phyloP scores from a whole-genome alignment of 2,329 filamentous ascomycete genomes.

The Ramichloridium luteum region DNA sequence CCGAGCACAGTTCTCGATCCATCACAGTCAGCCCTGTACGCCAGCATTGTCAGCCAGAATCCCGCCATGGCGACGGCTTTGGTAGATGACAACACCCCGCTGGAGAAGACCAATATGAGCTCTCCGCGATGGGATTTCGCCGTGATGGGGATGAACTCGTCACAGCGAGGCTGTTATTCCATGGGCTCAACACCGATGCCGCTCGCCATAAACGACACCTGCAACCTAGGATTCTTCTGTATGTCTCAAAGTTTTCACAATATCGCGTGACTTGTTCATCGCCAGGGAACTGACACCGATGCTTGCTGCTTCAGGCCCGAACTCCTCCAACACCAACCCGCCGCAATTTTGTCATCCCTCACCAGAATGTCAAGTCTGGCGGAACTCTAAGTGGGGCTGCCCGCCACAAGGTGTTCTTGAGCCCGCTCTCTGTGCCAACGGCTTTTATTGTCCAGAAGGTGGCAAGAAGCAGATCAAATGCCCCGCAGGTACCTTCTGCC shows the following conservation, averaged over 20 bases:
- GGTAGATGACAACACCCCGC: too few relatives aligned
- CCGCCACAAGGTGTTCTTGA: constrained; percentile 32
- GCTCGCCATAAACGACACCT: constrained; percentile 21
- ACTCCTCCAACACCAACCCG: constrained; percentile 16
- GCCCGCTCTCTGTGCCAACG: constrained; percentile 39
- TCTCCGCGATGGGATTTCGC: neutral
- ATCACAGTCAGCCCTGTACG: too few relatives aligned
- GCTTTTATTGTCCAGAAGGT: constrained; percentile 37
- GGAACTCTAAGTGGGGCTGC: constrained; percentile 15
- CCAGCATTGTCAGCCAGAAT: too few relatives aligned
- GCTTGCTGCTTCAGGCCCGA: constrained; percentile 13
- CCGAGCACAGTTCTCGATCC: too few relatives aligned
- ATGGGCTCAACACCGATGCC: constrained; percentile 18
- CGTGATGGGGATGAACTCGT: neutral
- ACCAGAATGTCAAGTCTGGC: constrained; percentile 15
- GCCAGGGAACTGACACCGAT: neutral
- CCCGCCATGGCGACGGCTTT: too few relatives aligned
- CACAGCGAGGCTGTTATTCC: constrained; percentile 15
- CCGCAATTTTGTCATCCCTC: constrained; percentile 23
- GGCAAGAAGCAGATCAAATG: constrained; percentile 28
- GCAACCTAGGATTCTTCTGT: constrained; percentile 19
- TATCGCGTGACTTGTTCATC: neutral
- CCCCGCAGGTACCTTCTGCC: constrained; percentile 39
- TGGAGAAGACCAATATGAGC: neutral
- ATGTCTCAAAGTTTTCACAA: constrained; percentile 7